A percentile compares a stretch with the other conserved stretches of the same genome.
These are phyloP conservation scores for Xylaria sp. DNA, from an alignment of 2,329 filamentous ascomycete species.

Conservation along the genomic window DNA sequence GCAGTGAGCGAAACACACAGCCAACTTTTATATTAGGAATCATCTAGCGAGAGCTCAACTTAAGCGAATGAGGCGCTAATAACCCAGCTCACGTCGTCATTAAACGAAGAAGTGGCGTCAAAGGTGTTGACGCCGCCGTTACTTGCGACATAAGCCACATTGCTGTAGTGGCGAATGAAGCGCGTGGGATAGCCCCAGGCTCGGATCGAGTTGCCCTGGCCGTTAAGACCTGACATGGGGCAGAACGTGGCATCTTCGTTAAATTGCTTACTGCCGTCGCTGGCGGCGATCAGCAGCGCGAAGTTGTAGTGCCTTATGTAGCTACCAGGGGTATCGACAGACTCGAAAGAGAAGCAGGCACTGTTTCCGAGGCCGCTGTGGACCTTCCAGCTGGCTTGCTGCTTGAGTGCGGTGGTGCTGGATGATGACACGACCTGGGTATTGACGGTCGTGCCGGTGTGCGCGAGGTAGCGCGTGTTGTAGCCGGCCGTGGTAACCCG, in stretches of 20 bases:
- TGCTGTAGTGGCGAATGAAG: constrained; percentile 66
- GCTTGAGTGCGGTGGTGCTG: constrained; percentile 61
- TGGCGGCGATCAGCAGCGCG: constrained; percentile 59
- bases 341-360: constrained; percentile 71
- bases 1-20: not conserved
- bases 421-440: constrained; percentile 66
- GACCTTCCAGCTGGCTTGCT: constrained; percentile 65
- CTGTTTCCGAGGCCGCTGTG: constrained; percentile 66
- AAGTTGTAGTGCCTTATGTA: constrained; percentile 69
- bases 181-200: constrained; percentile 71
- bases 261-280: constrained; percentile 67
- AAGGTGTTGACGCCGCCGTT: constrained; percentile 56
- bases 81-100: constrained; percentile 65
- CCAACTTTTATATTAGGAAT: not conserved
- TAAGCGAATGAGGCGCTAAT: constrained; percentile 56
- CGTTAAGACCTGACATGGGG: constrained; percentile 62
- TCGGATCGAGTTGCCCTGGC: constrained; percentile 62
- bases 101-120: constrained; percentile 61
- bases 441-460: constrained; percentile 62
- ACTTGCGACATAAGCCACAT: constrained; percentile 47
- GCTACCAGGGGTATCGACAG: constrained; percentile 66
- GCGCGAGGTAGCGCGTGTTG: constrained; percentile 65
- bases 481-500: constrained; percentile 65
- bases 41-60: not conserved
- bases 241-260: constrained; percentile 73